A percentile compares a stretch with the other conserved stretches of the same genome.
Evolutionary conservation across 2,329 filamentous ascomycete species (phyloP).

Genomic region (Corynespora cassiicola): DNA sequence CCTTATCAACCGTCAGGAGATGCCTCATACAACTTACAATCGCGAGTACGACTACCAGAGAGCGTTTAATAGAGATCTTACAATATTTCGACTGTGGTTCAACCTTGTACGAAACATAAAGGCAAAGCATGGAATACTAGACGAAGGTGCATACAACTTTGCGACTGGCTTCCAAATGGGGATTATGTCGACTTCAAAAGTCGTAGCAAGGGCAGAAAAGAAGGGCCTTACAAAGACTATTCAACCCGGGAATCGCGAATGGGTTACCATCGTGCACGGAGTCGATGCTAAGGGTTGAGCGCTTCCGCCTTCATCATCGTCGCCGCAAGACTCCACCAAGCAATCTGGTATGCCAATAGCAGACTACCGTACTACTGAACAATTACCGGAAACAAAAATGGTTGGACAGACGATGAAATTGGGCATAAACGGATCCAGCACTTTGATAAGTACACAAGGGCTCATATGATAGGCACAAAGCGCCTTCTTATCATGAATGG

Average conservation of each 20-base stretch:
- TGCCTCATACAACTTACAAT: constrained; percentile 6
- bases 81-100: constrained; percentile 12
- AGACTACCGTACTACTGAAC: constrained; percentile 6
- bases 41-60: constrained; percentile 19
- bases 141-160: constrained; percentile 22
- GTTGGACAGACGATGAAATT: constrained; percentile 10
- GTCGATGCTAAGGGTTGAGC: constrained; percentile 4
- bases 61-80: constrained; percentile 16
- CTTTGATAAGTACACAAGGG: constrained; percentile 10
- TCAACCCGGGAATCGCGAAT: too few relatives aligned
- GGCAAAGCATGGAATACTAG: constrained; percentile 14
- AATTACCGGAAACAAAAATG: constrained; percentile 8
- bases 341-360: constrained; percentile 1
- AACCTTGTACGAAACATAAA: constrained; percentile 12
- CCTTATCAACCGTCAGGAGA: constrained; percentile 29
- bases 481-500: constrained; percentile 4
- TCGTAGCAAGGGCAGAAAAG: constrained; percentile 4
- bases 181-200: constrained; percentile 10
- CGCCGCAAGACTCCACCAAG: constrained; percentile 1
- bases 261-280: constrained; percentile 6
- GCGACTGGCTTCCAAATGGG: constrained; percentile 22
- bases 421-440: constrained; percentile 9
- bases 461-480: constrained; percentile 6
- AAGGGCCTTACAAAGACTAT: constrained; percentile 1
- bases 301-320: constrained; percentile 12